phyloP scores from a whole-genome alignment of 768 basidiomycete species.

The Mycena vulgaris region DNA sequence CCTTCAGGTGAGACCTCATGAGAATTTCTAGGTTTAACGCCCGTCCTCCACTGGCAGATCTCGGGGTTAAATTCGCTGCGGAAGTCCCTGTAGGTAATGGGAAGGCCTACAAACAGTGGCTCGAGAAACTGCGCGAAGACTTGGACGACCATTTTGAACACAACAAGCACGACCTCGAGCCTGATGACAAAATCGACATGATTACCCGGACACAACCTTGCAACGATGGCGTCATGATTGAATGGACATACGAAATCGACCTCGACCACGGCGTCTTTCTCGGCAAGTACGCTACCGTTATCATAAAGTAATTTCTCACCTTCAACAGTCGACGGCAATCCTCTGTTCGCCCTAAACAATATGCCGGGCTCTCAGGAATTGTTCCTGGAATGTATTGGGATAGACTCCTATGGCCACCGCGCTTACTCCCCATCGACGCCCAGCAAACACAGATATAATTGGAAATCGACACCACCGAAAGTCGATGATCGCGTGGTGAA shows the following conservation, averaged over 20 bases:
- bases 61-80: constrained; percentile 41
- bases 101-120: constrained; percentile 35
- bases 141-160: constrained; percentile 31
- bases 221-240: constrained; percentile 43
- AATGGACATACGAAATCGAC: constrained; percentile 50
- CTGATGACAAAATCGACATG: background rate
- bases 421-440: constrained; percentile 30
- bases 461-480: constrained; percentile 37
- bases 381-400: constrained; percentile 35
- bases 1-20: constrained; percentile 25
- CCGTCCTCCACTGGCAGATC: no score
- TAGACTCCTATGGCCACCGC: constrained; percentile 41
- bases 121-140: constrained; percentile 22
- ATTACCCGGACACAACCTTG: constrained; percentile 21
- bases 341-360: constrained; percentile 29
- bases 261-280: constrained; percentile 47
- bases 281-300: constrained; percentile 33
- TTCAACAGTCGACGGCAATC: constrained; percentile 39
- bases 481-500: constrained; percentile 27
- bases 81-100: constrained; percentile 35
- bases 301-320: background rate
- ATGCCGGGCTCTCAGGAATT: constrained; percentile 31
- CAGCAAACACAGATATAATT: constrained; percentile 36
- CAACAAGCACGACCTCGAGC: constrained; percentile 1
- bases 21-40: no score